These are phyloP conservation scores for Logfia minima DNA, from an alignment of 129 eudicot species.

Conservation along the genomic window DNA sequence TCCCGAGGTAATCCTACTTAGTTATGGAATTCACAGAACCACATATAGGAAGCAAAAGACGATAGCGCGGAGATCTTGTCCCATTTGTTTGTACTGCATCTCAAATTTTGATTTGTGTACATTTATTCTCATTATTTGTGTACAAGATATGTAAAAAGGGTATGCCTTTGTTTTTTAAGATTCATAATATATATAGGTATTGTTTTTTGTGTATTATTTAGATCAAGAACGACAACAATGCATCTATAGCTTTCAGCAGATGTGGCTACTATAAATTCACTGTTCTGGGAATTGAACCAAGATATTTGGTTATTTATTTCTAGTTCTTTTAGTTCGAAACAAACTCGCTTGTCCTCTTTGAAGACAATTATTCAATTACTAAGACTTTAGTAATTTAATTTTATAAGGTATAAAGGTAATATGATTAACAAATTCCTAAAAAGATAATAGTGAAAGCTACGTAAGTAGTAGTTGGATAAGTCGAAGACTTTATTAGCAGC, in stretches of 20 bases:
- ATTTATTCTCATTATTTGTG: constrained; percentile 8
- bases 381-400: too few species aligned
- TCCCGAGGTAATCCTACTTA: constrained; percentile 43
- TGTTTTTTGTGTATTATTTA: not conserved
- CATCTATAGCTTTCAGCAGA: not conserved
- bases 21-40: not conserved
- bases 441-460: too few species aligned
- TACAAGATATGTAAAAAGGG: constrained; percentile 13
- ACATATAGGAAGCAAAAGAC: not conserved
- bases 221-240: not conserved
- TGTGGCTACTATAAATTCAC: too few species aligned
- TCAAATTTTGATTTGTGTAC: not conserved
- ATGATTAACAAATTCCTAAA: too few species aligned
- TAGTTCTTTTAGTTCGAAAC: too few species aligned
- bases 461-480: not conserved
- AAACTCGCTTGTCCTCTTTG: too few species aligned
- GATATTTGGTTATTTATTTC: too few species aligned
- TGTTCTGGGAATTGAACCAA: too few species aligned
- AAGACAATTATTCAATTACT: too few species aligned
- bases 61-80: not conserved
- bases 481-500: not conserved
- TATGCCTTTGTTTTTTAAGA: too few species aligned
- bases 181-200: too few species aligned
- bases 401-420: too few species aligned
- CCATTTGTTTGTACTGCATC: not conserved